These are phyloP conservation scores for Hyaloscypha variabilis DNA, from an alignment of 495 filamentous ascomycete species.

Conservation along the genomic window DNA sequence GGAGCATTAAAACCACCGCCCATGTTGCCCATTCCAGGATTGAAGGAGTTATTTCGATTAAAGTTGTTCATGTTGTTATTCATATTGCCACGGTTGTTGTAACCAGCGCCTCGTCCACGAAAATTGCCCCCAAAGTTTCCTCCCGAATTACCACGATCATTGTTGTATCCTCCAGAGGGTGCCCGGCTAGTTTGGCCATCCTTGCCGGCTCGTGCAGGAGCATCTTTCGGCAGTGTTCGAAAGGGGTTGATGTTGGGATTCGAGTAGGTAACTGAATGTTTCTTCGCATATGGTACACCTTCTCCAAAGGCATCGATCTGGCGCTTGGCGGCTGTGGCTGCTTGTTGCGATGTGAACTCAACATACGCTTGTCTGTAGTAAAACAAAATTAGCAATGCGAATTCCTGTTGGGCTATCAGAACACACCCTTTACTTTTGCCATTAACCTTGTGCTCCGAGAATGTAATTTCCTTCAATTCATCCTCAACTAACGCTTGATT, in stretches of 20 bases:
- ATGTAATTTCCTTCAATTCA: constrained; percentile 90
- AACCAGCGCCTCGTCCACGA: constrained; percentile 36
- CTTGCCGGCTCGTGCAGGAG: constrained; percentile 72
- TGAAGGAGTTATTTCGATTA: constrained; percentile 32
- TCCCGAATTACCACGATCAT: constrained; percentile 43
- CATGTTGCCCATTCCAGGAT: constrained; percentile 46
- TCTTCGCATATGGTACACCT: constrained; percentile 60
- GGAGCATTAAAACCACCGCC: constrained; percentile 52
- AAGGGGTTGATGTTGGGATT: constrained; percentile 83
- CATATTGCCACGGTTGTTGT: constrained; percentile 36
- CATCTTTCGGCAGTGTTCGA: constrained; percentile 89
- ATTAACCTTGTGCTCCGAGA: constrained; percentile 98
- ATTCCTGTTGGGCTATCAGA: not conserved
- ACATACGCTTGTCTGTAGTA: constrained; percentile 80
- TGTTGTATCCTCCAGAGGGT: constrained; percentile 34
- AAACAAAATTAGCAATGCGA: constrained; percentile 14
- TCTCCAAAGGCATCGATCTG: constrained; percentile 67
- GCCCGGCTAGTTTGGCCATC: constrained; percentile 54
- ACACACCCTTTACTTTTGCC: constrained; percentile 96
- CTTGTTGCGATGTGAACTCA: constrained; percentile 82
- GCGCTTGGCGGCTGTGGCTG: constrained; percentile 83
- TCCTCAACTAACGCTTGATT: constrained; percentile 74
- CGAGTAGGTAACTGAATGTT: constrained; percentile 73
- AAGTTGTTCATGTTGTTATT: constrained; percentile 36
- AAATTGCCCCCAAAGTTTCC: constrained; percentile 44